A percentile compares a stretch with the other conserved stretches of the same genome.
These are phyloP conservation scores for Citrus reticulata DNA, from an alignment of 345 rosid species.

Conservation along the genomic window DNA sequence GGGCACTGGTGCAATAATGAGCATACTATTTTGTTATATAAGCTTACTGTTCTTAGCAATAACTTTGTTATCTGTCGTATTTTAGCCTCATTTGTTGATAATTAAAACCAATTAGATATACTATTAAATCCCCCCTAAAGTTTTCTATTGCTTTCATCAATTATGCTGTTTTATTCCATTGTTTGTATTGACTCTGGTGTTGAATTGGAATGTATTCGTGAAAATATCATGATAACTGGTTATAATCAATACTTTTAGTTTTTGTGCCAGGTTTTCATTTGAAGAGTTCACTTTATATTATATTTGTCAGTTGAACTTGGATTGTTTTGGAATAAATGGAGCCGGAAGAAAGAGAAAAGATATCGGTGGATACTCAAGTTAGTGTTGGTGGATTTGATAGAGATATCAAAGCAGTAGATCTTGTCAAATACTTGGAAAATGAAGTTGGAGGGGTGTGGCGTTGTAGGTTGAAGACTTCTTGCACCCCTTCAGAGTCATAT, in stretches of 20 bases:
- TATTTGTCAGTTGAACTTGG: neutral
- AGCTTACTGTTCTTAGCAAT: neutral
- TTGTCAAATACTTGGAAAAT: constrained; percentile 48
- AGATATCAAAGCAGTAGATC: constrained; percentile 55
- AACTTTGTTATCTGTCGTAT: neutral
- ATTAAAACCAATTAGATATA: neutral
- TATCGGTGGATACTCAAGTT: constrained; percentile 58
- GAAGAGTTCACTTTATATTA: neutral
- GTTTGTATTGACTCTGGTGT: neutral
- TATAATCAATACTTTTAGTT: neutral
- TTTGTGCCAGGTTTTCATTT: neutral
- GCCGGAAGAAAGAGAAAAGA: constrained; percentile 31
- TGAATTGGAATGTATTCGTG: neutral
- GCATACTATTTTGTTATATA: neutral
- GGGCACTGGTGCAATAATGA: too few species aligned
- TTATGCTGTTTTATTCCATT: neutral
- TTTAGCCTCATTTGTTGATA: neutral
- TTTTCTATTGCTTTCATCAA: neutral
- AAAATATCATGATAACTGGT: neutral
- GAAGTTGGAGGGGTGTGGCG: constrained; percentile 63
- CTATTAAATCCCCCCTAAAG: neutral
- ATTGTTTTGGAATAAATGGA: constrained; percentile 28
- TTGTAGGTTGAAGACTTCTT: constrained; percentile 78
- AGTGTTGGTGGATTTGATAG: constrained; percentile 73
- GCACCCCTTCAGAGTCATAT: constrained; percentile 80